Conservation (phyloP, 192 early-diverging fungal species). For the Rhizophlyctis rosea region DNA sequence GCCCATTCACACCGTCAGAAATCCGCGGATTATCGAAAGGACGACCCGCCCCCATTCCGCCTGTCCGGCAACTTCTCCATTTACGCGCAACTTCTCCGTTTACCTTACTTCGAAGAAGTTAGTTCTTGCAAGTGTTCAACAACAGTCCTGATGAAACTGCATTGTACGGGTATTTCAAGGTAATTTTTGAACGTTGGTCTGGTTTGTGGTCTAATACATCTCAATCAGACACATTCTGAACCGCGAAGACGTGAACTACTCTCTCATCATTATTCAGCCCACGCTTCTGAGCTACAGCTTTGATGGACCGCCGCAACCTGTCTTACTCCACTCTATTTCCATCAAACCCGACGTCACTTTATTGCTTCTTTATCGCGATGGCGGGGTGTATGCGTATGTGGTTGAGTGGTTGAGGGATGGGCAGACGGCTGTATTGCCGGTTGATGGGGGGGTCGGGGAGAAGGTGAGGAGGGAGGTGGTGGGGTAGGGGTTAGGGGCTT, state of each 20-base stretch:
- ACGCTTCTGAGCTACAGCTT: constrained; percentile 91
- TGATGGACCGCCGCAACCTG: constrained; percentile 82
- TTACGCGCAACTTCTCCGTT: constrained; percentile 99
- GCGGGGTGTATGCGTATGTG: too few relatives aligned
- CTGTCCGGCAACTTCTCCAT: constrained; percentile 92
- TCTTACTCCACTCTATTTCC: constrained; percentile 95
- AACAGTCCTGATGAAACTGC: constrained; percentile 98
- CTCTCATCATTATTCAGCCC: constrained; percentile 98
- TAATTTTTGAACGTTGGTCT: neutral
- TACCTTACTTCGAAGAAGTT: constrained; percentile 92
- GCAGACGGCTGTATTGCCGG: too few relatives aligned
- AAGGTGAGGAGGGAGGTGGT: too few relatives aligned
- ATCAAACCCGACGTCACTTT: constrained; percentile 92
- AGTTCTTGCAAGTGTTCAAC: constrained; percentile 99
- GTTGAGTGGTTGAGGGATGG: too few relatives aligned
- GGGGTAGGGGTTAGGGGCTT: too few relatives aligned
- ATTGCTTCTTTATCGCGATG: too few relatives aligned
- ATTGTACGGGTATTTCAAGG: constrained; percentile 62
- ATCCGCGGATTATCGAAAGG: constrained; percentile 94
- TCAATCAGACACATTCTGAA: constrained; percentile 84
- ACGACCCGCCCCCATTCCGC: constrained; percentile 89
- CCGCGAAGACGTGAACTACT: constrained; percentile 94
- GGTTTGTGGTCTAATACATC: neutral
- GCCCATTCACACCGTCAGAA: constrained; percentile 78
- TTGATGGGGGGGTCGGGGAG: too few relatives aligned